phyloP scores from a whole-genome alignment of 1,284 basidiomycete genomes.

The Cryptococcus hybrid region DNA sequence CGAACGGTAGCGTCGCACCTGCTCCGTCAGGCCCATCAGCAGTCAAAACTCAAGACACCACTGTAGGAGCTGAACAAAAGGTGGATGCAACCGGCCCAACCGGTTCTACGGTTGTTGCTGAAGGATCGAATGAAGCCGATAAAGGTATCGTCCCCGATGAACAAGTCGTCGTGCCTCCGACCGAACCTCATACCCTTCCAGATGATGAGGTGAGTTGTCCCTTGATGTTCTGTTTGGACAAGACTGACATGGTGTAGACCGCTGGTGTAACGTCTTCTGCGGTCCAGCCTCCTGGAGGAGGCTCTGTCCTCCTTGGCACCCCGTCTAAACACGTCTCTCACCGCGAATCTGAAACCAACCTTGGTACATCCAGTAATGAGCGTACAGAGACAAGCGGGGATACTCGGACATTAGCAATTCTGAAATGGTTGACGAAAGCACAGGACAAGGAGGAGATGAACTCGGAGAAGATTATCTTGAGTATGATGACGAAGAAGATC shows the following conservation, averaged over 20 bases:
- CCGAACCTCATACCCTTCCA: constrained; percentile 35
- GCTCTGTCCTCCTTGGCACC: constrained; percentile 44
- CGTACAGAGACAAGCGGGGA: constrained; percentile 34
- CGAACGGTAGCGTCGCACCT: background rate
- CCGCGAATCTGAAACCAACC: constrained; percentile 29
- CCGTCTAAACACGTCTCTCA: constrained; percentile 25
- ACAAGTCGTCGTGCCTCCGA: constrained; percentile 29
- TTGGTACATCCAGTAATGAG: constrained; percentile 14
- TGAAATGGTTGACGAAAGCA: constrained; percentile 46
- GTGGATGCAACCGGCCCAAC: background rate
- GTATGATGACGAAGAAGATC: constrained; percentile 72
- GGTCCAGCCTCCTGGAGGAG: constrained; percentile 68
- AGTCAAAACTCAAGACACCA: background rate
- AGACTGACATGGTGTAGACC: constrained; percentile 52
- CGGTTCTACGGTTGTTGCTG: background rate
- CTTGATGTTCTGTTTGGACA: no score
- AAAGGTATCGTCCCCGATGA: constrained; percentile 8
- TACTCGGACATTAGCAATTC: constrained; percentile 32
- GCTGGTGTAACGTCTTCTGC: constrained; percentile 65
- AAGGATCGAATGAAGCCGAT: constrained; percentile 8
- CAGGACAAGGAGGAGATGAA: constrained; percentile 57
- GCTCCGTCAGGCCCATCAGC: no score
- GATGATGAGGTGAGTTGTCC: constrained; percentile 37
- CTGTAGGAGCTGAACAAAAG: background rate
- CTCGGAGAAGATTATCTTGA: constrained; percentile 50